phyloP scores from a whole-genome alignment of 305 asterid genomes.

The Fraxinus xanthoxyloides region DNA sequence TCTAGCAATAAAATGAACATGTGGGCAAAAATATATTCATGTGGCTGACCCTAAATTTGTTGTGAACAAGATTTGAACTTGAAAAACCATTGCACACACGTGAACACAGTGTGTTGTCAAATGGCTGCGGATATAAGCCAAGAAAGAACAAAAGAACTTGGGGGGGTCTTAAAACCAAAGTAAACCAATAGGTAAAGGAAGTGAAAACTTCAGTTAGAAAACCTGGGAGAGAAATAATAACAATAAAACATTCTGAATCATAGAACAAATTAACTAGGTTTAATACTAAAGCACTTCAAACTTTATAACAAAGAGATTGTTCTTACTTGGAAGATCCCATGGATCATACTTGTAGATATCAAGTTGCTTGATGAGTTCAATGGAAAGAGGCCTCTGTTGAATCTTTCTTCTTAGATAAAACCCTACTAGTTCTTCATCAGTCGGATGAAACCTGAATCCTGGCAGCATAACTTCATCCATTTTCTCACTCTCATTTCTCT shows the following conservation, averaged over 20 bases:
- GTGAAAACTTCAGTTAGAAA: not conserved
- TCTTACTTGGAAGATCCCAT: slow-evolving; percentile 80
- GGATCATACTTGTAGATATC: slow-evolving; percentile 70
- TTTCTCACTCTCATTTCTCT: slow-evolving; percentile 27
- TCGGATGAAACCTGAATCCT: slow-evolving; percentile 72
- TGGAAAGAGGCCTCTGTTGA: slow-evolving; percentile 54
- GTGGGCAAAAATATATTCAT: not conserved
- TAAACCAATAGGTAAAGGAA: not conserved
- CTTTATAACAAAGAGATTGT: not conserved
- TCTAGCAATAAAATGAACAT: not conserved
- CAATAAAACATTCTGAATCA: not conserved
- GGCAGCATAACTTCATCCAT: slow-evolving; percentile 56
- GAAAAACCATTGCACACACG: not conserved
- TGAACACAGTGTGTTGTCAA: not conserved
- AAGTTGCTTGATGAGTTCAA: slow-evolving; percentile 64
- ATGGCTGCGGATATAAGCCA: not conserved
- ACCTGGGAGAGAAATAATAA: not conserved
- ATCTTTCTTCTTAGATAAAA: slow-evolving; percentile 60
- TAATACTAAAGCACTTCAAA: not conserved
- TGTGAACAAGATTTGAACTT: not conserved
- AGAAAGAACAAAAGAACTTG: not conserved
- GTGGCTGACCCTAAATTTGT: not conserved
- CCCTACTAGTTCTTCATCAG: slow-evolving; percentile 76
- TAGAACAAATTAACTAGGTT: not conserved
- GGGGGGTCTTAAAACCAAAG: not conserved